Percentiles rank a stretch among this genome's conserved stretches.
Conservation (phyloP, 139 green algal species). For the Marvania coccoides region DNA sequence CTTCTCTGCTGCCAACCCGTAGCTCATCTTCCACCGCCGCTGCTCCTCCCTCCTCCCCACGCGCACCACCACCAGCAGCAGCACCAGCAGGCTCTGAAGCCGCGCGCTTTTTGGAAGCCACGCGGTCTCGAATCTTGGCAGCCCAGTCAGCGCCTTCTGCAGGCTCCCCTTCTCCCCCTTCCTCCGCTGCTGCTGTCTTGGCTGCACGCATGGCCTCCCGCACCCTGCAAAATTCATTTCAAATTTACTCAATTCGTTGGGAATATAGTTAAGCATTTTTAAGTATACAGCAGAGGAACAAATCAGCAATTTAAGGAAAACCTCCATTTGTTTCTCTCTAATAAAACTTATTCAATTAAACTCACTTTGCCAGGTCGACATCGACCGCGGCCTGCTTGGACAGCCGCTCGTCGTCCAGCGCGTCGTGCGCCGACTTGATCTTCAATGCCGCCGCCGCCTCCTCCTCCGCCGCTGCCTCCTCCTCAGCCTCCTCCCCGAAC, state of each 20-base stretch:
- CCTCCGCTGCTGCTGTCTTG: constrained; percentile 20
- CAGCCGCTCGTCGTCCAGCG: constrained; percentile 37
- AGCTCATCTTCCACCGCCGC: not conserved
- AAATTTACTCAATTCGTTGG: not conserved
- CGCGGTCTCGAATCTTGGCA: not conserved
- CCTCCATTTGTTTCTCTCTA: too few relatives aligned
- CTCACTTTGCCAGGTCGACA: constrained; percentile 18
- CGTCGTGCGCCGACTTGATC: constrained; percentile 65
- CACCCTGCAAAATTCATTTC: constrained; percentile 4
- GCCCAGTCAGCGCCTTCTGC: not conserved
- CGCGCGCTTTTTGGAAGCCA: not conserved
- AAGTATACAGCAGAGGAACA: too few relatives aligned
- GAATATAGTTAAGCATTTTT: too few relatives aligned
- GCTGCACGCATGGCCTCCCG: constrained; percentile 23
- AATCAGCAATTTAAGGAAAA: too few relatives aligned
- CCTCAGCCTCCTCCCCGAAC: constrained; percentile 69
- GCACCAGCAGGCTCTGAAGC: too few relatives aligned
- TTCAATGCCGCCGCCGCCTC: constrained; percentile 18
- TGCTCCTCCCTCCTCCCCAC: not conserved
- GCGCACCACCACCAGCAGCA: too few relatives aligned
- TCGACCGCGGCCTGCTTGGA: constrained; percentile 28
- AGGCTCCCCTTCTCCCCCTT: not conserved
- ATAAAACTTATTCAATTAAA: too few relatives aligned
- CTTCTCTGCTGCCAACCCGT: not conserved
- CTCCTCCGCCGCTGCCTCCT: constrained; percentile 24